phyloP scores from a whole-genome alignment of 75 land plant species.

The Pinus taeda region DNA sequence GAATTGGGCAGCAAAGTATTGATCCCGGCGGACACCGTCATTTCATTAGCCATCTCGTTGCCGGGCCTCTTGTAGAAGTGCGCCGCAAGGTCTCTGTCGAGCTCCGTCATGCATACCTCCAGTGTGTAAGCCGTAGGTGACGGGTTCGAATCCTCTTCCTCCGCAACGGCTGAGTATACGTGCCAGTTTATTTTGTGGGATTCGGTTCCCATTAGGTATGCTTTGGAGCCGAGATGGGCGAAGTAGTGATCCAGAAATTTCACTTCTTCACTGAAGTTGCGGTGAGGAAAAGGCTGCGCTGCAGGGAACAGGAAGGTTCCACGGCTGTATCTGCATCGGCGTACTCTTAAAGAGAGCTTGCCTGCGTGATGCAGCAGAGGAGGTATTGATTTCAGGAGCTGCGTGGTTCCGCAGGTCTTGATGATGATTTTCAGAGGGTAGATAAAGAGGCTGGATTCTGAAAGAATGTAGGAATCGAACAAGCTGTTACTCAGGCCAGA shows the following conservation, averaged over 20 bases:
- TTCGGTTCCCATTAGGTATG: conserved; percentile 41
- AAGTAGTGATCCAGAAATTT: conserved; percentile 35
- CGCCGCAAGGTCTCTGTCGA: conserved; percentile 36
- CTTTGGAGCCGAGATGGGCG: conserved; percentile 24
- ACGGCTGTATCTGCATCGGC: conserved; percentile 55
- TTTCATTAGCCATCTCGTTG: conserved; percentile 10
- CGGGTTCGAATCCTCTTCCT: neutral
- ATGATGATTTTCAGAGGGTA: conserved; percentile 67
- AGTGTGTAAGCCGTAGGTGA: conserved; percentile 23
- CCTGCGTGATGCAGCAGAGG: conserved; percentile 32
- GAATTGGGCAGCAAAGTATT: conserved; percentile 12
- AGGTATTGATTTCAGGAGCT: conserved; percentile 54
- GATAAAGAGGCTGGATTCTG: conserved; percentile 80
- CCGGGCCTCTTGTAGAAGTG: conserved; percentile 33
- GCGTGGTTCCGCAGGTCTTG: conserved; percentile 86
- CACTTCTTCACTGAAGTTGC: conserved; percentile 63
- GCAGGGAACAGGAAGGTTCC: conserved; percentile 77
- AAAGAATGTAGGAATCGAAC: conserved; percentile 74
- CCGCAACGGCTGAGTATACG: conserved; percentile 42
- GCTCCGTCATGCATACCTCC: conserved; percentile 78
- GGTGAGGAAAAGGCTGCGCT: conserved; percentile 71
- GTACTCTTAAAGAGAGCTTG: conserved; percentile 21
- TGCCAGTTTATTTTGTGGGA: conserved; percentile 50
- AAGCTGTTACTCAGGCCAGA: conserved; percentile 50
- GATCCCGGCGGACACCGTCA: conserved; percentile 16